phyloP scores from a whole-genome alignment of 768 basidiomycete species.

The Paxillus involutus region DNA sequence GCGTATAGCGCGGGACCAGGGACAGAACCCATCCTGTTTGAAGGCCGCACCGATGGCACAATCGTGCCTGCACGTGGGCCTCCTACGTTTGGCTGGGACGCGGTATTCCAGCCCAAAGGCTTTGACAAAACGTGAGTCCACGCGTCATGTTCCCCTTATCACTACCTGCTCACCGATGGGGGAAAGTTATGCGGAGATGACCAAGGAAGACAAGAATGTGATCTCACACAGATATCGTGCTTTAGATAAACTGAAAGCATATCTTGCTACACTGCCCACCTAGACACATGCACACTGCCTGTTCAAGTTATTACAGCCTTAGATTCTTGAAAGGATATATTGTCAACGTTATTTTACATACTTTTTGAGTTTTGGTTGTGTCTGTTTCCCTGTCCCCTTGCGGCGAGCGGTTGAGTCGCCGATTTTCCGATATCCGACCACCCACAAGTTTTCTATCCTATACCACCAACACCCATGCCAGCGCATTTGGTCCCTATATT shows the following conservation, averaged over 20 bases:
- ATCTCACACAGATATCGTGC: constrained; percentile 70
- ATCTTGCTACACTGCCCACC: constrained; percentile 28
- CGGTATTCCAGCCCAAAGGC: constrained; percentile 77
- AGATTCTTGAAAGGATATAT: neutral
- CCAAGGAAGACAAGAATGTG: constrained; percentile 56
- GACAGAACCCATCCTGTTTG: constrained; percentile 76
- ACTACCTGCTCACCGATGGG: neutral
- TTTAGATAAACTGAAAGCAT: constrained; percentile 52
- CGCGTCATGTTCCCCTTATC: neutral
- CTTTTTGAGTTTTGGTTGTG: neutral
- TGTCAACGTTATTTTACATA: neutral
- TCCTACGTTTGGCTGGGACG: constrained; percentile 86
- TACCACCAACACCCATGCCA: neutral
- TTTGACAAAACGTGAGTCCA: constrained; percentile 71
- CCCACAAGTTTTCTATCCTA: constrained; percentile 1
- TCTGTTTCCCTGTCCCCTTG: neutral
- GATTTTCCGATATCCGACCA: constrained; percentile 8
- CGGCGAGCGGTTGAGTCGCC: neutral
- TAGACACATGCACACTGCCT: neutral
- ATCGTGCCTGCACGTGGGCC: constrained; percentile 87
- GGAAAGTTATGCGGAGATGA: constrained; percentile 68
- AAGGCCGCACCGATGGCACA: constrained; percentile 85
- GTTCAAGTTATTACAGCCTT: neutral
- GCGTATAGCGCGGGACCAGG: constrained; percentile 88
- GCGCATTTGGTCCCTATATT: neutral